These are phyloP conservation scores for Mortierella sp. DNA, from an alignment of 371 early-diverging fungal species.

Conservation along the genomic window DNA sequence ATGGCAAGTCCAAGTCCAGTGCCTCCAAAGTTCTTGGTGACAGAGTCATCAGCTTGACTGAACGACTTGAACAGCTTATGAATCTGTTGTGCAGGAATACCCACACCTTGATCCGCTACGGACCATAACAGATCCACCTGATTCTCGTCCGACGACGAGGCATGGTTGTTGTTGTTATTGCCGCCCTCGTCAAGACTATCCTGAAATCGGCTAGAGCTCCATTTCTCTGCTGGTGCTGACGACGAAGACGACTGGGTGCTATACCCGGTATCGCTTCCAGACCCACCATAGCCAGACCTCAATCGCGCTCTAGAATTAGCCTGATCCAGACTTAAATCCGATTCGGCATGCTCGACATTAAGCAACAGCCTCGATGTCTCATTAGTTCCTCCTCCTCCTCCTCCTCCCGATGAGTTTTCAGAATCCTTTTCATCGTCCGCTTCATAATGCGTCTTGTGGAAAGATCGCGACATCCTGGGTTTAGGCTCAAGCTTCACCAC, in stretches of 20 bases:
- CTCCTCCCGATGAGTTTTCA: not conserved
- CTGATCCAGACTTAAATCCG: not conserved
- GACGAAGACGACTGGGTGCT: conserved; percentile 13
- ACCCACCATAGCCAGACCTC: not conserved
- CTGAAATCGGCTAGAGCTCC: conserved; percentile 14
- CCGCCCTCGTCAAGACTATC: not conserved
- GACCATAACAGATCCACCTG: conserved; percentile 36
- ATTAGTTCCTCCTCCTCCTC: not conserved
- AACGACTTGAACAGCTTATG: conserved; percentile 70
- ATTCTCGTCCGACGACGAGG: not conserved
- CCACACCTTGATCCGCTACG: conserved; percentile 70
- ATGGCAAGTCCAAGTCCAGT: conserved; percentile 72
- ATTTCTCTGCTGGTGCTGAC: not conserved
- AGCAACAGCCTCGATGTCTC: conserved; percentile 16
- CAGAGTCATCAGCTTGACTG: conserved; percentile 71
- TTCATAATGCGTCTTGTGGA: conserved; percentile 4
- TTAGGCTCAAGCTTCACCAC: conserved; percentile 56
- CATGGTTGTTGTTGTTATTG: not conserved
- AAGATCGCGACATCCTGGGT: conserved; percentile 15
- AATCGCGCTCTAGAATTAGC: not conserved
- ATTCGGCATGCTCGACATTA: conserved; percentile 8
- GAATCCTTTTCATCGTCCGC: not conserved
- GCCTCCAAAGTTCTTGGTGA: conserved; percentile 63
- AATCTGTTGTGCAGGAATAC: conserved; percentile 67
- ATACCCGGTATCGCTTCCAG: not conserved